Base-by-base conservation (phyloP, 2,329 filamentous ascomycete species). In the Aspergillus pseudoviridinutans region DNA sequence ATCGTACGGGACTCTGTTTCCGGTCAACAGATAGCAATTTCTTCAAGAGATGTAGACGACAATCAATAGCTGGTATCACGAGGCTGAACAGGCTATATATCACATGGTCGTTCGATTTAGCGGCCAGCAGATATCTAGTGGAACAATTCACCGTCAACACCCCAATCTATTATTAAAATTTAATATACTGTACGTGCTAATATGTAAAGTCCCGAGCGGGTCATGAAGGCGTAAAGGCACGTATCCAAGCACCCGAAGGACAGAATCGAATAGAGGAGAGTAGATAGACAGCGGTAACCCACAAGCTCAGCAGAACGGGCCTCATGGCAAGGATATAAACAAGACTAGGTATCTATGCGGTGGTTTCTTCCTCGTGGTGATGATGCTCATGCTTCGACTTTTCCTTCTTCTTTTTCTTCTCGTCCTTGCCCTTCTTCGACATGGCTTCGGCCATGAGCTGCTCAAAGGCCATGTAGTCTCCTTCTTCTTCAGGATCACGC, bases 401-500 rank as follows among this genome's bases (percentile, higher is more conserved):
- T 80, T 78, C 86, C 58, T 81, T 76, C 60, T 82, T 56, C 72
- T 91, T 88, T 56, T 90, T 85, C 68, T 93, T 89, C 73, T 91
- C 87, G 69, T 87, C 84, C 70, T 84, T 83, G 64, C 94, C 91
- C 78, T 97, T 96, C 84, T 97, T 97, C 54, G 92, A 89, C 57
- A 92, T 92, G 4, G 93, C 93, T 73, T 99, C 94, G 52, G 94
- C 92, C 75, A 99, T 96, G 56, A 99, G 87, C 76, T 97, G 92
- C 75, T 99, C 94, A 66, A 99, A 99, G 17, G 93, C 92, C 85
- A 99, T 95, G 77, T 96, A 97, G 69, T 97, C 94, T 63, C 94
- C 93, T 76, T 99, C 94, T 79, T 99, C 94, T 63, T 99, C 94
- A 46, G 93, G 89, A 55, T 93, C 89, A 61, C 94, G 87, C 74